Evolutionary conservation across 116 monocot genomes (phyloP), one percentile per base, ranked within the genome.

Genomic region (Trichopus zeylanicus): DNA sequence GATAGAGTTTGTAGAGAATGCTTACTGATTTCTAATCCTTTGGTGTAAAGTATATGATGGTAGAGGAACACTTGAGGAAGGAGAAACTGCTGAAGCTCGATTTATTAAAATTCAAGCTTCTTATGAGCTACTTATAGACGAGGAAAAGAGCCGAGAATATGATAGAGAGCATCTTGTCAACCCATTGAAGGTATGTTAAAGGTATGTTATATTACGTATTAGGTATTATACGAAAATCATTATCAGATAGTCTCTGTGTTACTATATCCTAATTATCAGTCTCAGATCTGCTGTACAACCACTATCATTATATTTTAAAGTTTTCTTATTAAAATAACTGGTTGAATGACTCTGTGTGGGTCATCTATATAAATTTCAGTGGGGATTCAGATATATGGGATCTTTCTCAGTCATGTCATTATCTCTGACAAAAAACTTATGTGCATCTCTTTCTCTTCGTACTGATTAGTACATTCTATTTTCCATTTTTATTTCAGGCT

Each of bases 41-140:
- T 37, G 37, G 15, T 37, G 19, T 65, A 21, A 35, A 90, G 95
- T 90, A 29, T 97, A 97, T 82, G 84, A 91, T 87, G 97, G 97
- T 38, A 87, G 78, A 65, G 97, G 87, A 52, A 79, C 84, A 27
- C 84, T 97, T 60, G 87, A 91, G 70, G 79, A 91, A 72, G 97
- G 91, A n/a, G 97, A 97, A 72, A 97, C 84, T 19, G 84, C 97
- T 42, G 97, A 97, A 84, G 74, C 81, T 73, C 78, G 97, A 60
- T 97, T 91, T 60, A 97, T 97, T 52, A 97, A 91, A 79, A 91
- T 97, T 72, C 91, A 97, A 80, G 97, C 97, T 61, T 91, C 97
- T 22, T 87, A 97, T 79, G 97, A 95, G 70, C 82, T 87, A 10
- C 53, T 97, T 23, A 84, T 94, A 33, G 94, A 94, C 74, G 73